phyloP scores from a whole-genome alignment of 345 rosid species.

The Pistacia atlantica region DNA sequence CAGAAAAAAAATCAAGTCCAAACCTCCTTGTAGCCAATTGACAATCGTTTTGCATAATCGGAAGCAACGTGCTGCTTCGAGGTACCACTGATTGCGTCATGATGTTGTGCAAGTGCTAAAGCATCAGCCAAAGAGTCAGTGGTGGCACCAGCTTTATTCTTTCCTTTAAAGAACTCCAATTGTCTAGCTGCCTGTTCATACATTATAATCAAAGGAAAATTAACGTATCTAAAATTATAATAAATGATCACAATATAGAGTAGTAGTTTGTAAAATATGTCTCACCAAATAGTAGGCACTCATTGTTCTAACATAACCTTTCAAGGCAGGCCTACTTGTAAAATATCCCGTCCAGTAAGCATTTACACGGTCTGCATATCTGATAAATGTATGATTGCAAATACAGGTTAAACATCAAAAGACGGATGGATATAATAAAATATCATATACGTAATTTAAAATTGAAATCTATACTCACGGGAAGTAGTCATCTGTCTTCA shows the following conservation, averaged over 20 bases:
- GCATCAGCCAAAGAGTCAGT: slow-evolving; percentile 55
- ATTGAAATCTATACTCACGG: slow-evolving; percentile 40
- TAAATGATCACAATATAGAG: not conserved
- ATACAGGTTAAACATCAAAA: slow-evolving; percentile 1
- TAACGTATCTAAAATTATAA: not conserved
- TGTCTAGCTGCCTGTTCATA: slow-evolving; percentile 54
- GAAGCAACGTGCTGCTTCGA: slow-evolving; percentile 54
- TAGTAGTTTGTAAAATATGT: not conserved
- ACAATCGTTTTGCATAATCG: slow-evolving; percentile 52
- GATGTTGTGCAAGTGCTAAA: slow-evolving; percentile 52
- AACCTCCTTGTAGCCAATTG: slow-evolving; percentile 53
- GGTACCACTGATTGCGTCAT: slow-evolving; percentile 55
- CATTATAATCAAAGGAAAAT: slow-evolving; percentile 10
- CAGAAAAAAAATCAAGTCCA: not conserved
- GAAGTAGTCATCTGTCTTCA: slow-evolving; percentile 54
- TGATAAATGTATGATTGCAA: slow-evolving; percentile 21
- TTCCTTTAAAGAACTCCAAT: slow-evolving; percentile 47
- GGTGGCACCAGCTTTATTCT: slow-evolving; percentile 34
- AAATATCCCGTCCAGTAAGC: slow-evolving; percentile 65
- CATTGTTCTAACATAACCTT: slow-evolving; percentile 50
- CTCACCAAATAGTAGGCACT: slow-evolving; percentile 54
- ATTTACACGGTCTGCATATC: slow-evolving; percentile 53
- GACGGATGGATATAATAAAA: not conserved
- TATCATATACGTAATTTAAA: not conserved
- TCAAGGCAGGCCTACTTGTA: slow-evolving; percentile 52